Base-by-base conservation (phyloP, 345 rosid species). In the Citrus inodora region DNA sequence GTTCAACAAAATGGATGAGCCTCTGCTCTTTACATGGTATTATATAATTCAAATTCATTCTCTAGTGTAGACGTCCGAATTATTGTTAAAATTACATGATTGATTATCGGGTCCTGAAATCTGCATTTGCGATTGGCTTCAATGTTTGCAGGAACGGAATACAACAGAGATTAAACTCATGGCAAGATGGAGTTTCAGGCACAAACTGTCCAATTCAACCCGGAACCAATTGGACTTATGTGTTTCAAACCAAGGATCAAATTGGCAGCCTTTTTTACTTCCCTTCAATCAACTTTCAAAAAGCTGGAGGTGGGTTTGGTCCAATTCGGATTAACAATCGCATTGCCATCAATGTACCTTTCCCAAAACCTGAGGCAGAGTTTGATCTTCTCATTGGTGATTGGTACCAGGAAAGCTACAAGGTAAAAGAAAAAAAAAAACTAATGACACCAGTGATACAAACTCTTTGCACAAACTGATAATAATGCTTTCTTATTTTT, bases 181-280 rank as follows among this genome's bases (percentile, higher is more conserved):
- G 98, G 98, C 91, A 91, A 76, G 97, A 94, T 60, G 97, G 96
- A 67, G 93, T 91, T 32, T 79, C 85, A 17, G 97, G 94, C 33
- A 89, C 97, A 27, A 92, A 88, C 73, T 92, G 97, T 76, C 92
- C 97, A 13, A 90, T 94, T 65, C 89, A 42, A 42, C 92, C 96
- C 2, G 91, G 92, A 4, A 82, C 28, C 35, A 94, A 91, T 78
- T 91, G 90, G 90, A 94, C 93, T 4, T 92, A 87, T 48, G 81
- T 53, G 68, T 91, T 94, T 81, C 93, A 89, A 72, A 79, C 86
- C 7, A 91, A 92, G 82, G 98, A 92, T 62, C 97, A 94, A 78
- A 94, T 94, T 80, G 98, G 93, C 11, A 87, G 87, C 73, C 89
- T 85, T 73, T 89, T 87, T 85, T 90, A 93, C 82, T 91, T 89